Evolutionary conservation across 495 filamentous ascomycete species (phyloP).

Genomic region (Endocarpon pusillum): DNA sequence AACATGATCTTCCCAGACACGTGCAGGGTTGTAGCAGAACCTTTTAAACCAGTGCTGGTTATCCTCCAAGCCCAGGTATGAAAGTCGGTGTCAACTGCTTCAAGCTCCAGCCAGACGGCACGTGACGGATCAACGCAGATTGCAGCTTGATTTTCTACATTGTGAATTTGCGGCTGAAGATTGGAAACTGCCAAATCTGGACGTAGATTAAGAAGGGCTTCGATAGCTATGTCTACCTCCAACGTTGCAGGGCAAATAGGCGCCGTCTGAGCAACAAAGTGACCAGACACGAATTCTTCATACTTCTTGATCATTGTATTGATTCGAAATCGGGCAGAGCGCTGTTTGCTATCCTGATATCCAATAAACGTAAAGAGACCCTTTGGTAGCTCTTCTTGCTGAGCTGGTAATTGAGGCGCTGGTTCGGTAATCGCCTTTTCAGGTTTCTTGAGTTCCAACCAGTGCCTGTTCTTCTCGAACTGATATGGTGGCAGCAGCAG

Average conservation of each 20-base stretch:
- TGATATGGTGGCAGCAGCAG: slow-evolving; percentile 35
- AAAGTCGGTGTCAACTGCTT: slow-evolving; percentile 7
- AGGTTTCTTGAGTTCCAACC: slow-evolving; percentile 10
- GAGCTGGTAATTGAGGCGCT: neutral
- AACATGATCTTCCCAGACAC: slow-evolving; percentile 17
- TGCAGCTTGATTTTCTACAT: slow-evolving; percentile 23
- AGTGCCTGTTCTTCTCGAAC: slow-evolving; percentile 30
- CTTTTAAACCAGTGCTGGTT: slow-evolving; percentile 2
- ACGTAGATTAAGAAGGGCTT: slow-evolving; percentile 23
- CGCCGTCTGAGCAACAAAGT: slow-evolving; percentile 28
- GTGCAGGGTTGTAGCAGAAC: slow-evolving; percentile 9
- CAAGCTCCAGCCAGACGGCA: slow-evolving; percentile 22
- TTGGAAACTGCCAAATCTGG: slow-evolving; percentile 11
- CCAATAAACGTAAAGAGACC: slow-evolving; percentile 23
- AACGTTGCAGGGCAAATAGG: slow-evolving; percentile 31
- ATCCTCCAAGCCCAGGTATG: slow-evolving; percentile 14
- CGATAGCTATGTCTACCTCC: slow-evolving; percentile 28
- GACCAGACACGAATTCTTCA: slow-evolving; percentile 20
- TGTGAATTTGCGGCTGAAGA: slow-evolving; percentile 19
- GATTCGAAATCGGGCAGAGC: slow-evolving; percentile 24
- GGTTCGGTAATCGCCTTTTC: neutral
- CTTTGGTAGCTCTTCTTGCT: slow-evolving; percentile 9
- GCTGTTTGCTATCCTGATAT: slow-evolving; percentile 21
- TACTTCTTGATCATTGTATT: slow-evolving; percentile 26
- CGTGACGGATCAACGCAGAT: slow-evolving; percentile 24